phyloP scores from a whole-genome alignment of 805 yeast genomes.

The Metschnikowia arizonensis region DNA sequence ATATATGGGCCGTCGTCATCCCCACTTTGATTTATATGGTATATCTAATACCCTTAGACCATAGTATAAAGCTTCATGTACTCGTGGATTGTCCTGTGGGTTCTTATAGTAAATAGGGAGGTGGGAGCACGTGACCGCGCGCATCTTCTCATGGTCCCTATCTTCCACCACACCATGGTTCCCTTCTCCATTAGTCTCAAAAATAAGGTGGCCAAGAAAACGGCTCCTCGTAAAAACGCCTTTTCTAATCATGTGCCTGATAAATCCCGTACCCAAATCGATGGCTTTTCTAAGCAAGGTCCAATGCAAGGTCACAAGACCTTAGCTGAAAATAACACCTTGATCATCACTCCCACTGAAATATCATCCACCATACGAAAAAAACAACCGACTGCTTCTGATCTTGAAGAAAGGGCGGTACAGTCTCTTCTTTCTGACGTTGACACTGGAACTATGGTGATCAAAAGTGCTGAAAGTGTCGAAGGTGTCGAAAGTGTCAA shows the following conservation, averaged over 20 bases:
- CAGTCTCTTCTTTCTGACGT: conserved; percentile 9
- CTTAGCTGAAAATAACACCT: conserved; percentile 6
- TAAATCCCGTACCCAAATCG: conserved; percentile 10
- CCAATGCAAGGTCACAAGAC: conserved; percentile 16
- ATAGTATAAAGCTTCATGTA: no score
- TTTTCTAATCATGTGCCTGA: conserved; percentile 1
- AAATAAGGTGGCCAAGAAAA: conserved; percentile 9
- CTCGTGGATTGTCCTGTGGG: no score
- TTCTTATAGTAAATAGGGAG: no score
- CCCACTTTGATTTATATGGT: no score
- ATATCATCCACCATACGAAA: no score
- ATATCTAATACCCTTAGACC: no score
- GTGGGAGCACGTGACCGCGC: neutral
- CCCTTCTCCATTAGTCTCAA: conserved; percentile 18
- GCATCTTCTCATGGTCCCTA: neutral
- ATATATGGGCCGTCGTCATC: no score
- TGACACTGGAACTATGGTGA: conserved; percentile 4
- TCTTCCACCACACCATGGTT: conserved; percentile 6
- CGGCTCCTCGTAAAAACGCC: conserved; percentile 4
- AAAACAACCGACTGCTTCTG: neutral
- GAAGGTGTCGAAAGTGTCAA: neutral
- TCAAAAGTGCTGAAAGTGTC: neutral
- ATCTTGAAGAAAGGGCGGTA: conserved; percentile 7
- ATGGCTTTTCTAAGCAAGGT: conserved; percentile 15
- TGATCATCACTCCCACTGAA: conserved; percentile 7